Evolutionary conservation across 2,329 filamentous ascomycete species (phyloP).

Genomic region (Cladosporium sphaerospermum): DNA sequence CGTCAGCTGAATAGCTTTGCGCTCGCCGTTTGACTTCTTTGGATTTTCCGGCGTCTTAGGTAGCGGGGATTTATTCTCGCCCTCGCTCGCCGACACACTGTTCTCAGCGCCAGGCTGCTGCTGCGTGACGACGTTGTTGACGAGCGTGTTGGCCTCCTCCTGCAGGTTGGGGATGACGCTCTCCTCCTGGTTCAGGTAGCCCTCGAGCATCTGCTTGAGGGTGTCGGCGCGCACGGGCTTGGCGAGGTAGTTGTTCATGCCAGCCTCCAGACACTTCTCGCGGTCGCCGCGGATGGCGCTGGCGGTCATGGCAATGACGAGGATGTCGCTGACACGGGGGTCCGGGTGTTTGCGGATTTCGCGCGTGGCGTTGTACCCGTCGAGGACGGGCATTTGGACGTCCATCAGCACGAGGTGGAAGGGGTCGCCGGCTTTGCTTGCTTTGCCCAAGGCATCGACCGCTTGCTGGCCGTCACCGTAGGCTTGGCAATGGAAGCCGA

Average conservation of each 20-base stretch:
- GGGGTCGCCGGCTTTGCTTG: constrained; percentile 63
- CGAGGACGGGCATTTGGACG: constrained; percentile 89
- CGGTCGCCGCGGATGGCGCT: constrained; percentile 89
- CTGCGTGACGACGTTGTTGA: constrained; percentile 18
- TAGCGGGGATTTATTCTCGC: neutral
- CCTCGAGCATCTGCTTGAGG: constrained; percentile 74
- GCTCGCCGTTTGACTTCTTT: constrained; percentile 13
- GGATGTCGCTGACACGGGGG: constrained; percentile 68
- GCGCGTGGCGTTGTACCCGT: constrained; percentile 86
- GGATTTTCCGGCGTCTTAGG: constrained; percentile 7
- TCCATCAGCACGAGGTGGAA: constrained; percentile 95
- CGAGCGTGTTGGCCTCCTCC: constrained; percentile 40
- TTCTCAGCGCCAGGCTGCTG: neutral
- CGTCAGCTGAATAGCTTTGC: constrained; percentile 23
- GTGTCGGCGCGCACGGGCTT: constrained; percentile 90
- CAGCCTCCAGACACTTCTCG: constrained; percentile 89
- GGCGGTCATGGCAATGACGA: constrained; percentile 98
- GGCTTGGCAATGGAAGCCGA: constrained; percentile 81
- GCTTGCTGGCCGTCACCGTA: constrained; percentile 87
- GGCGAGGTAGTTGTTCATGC: constrained; percentile 96
- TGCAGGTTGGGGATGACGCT: constrained; percentile 41
- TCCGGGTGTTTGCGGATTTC: constrained; percentile 71
- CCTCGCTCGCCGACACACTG: neutral
- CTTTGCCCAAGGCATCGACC: constrained; percentile 73
- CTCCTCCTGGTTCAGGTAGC: constrained; percentile 51